Evolutionary conservation across 139 green algal genomes (phyloP).

Genomic region (Bryopsis sp.): DNA sequence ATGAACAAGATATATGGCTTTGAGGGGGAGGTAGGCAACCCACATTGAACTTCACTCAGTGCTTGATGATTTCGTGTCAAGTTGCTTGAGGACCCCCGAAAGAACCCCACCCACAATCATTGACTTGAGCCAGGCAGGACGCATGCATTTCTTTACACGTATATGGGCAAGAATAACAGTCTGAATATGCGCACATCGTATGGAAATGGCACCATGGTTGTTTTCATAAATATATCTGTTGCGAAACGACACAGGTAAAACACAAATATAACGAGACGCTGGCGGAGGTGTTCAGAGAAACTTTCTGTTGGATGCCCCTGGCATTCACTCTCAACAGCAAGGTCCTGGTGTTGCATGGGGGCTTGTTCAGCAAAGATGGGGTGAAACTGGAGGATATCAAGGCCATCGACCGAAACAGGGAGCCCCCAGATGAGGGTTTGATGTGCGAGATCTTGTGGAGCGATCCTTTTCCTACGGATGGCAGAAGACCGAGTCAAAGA

Average conservation of each 20-base stretch:
- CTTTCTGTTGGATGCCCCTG: conserved; percentile 86
- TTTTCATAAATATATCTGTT: neutral
- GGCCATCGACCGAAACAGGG: conserved; percentile 69
- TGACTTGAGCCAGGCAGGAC: too few species aligned
- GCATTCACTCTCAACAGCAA: conserved; percentile 67
- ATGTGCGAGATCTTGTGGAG: conserved; percentile 98
- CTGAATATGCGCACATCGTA: too few species aligned
- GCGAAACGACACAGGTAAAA: conserved; percentile 48
- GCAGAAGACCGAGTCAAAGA: conserved; percentile 76
- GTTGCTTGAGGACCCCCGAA: too few species aligned
- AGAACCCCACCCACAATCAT: too few species aligned
- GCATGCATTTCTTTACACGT: too few species aligned
- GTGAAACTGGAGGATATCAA: conserved; percentile 86
- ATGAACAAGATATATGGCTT: conserved; percentile 99
- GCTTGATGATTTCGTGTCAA: too few species aligned
- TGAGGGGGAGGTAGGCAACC: conserved; percentile 71
- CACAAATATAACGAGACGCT: conserved; percentile 71
- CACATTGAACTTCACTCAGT: too few species aligned
- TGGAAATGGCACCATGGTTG: too few species aligned
- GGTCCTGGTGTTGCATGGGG: conserved; percentile 90
- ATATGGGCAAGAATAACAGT: conserved; percentile 21
- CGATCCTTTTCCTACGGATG: conserved; percentile 66
- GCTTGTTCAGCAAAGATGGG: conserved; percentile 74
- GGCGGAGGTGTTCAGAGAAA: conserved; percentile 85
- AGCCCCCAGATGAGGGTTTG: conserved; percentile 89